Percentiles rank a stretch among this genome's conserved stretches.
These are phyloP conservation scores for Ophiobolus disseminans DNA, from an alignment of 2,329 filamentous ascomycete species.

Conservation along the genomic window DNA sequence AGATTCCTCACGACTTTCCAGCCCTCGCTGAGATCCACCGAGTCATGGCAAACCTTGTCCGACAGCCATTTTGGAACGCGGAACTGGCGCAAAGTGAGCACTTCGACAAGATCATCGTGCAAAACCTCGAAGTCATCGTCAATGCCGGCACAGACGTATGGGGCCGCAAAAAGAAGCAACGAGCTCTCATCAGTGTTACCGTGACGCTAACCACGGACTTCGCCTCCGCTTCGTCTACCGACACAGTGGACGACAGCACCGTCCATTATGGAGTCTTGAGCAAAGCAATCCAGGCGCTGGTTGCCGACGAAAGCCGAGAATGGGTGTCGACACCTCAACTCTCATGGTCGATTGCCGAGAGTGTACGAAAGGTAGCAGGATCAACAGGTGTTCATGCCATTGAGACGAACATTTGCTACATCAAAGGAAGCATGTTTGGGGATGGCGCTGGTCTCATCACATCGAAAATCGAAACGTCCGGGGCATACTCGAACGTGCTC, in stretches of 20 bases:
- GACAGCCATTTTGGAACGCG: constrained; percentile 29
- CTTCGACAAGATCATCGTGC: constrained; percentile 62
- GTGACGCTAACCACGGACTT: constrained; percentile 66
- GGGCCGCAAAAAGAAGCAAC: constrained; percentile 69
- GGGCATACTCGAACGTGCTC: constrained; percentile 46
- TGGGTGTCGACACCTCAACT: constrained; percentile 39
- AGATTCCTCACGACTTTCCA: no score
- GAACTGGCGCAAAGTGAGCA: constrained; percentile 27
- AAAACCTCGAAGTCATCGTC: constrained; percentile 66
- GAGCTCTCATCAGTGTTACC: constrained; percentile 66
- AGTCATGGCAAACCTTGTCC: constrained; percentile 20
- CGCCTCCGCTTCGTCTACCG: constrained; percentile 62
- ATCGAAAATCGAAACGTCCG: constrained; percentile 31
- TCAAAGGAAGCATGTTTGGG: constrained; percentile 73
- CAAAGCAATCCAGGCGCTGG: constrained; percentile 65
- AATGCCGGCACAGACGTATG: constrained; percentile 71
- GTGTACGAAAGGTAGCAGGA: constrained; percentile 30
- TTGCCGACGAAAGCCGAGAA: constrained; percentile 41
- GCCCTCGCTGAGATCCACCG: no score
- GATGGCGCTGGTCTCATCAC: constrained; percentile 62
- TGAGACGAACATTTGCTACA: constrained; percentile 63
- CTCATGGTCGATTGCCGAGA: constrained; percentile 17
- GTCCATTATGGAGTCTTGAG: constrained; percentile 77
- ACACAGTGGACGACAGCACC: constrained; percentile 71
- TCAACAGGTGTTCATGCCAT: constrained; percentile 49